phyloP scores from a whole-genome alignment of 176 grass and related monocot genomes.

The Oryza longistaminata region DNA sequence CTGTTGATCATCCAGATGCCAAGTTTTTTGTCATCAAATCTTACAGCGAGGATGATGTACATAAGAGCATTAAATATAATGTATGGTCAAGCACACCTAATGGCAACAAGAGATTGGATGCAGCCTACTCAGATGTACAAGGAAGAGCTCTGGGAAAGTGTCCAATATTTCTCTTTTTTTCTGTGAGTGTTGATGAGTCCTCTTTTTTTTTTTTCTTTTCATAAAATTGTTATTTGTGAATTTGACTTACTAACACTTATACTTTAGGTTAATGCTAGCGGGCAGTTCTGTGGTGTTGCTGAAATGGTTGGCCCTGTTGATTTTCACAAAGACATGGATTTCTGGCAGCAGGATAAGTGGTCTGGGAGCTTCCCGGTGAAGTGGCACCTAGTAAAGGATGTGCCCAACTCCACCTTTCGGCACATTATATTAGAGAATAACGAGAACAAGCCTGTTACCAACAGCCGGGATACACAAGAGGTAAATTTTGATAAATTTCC shows the following conservation, averaged over 20 bases:
- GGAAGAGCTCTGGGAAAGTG: conserved; percentile 45
- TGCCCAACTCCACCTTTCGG: conserved; percentile 58
- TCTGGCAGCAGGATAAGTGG: conserved; percentile 95
- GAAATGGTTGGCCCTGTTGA: conserved; percentile 75
- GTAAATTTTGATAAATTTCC: conserved; percentile 29
- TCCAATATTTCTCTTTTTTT: conserved; percentile 79
- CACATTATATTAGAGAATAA: conserved; percentile 79
- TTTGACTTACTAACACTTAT: conserved; percentile 12
- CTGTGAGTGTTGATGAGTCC: conserved; percentile 50
- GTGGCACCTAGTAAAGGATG: conserved; percentile 86
- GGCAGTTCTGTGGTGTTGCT: conserved; percentile 74
- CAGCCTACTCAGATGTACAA: conserved; percentile 59
- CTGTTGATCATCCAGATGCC: conserved; percentile 63
- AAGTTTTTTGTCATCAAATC: conserved; percentile 89
- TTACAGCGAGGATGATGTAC: conserved; percentile 85
- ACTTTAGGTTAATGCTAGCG: conserved; percentile 67
- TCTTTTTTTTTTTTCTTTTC: background rate
- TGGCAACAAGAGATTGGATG: conserved; percentile 68
- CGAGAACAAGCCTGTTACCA: conserved; percentile 81
- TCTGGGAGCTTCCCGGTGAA: conserved; percentile 73
- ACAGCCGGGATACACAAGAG: conserved; percentile 89
- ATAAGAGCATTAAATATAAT: conserved; percentile 85
- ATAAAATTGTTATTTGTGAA: background rate
- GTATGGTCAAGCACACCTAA: conserved; percentile 80
- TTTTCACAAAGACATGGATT: conserved; percentile 75